phyloP scores from a whole-genome alignment of 169 alveolate genomes.

The Plasmodium gonderi region DNA sequence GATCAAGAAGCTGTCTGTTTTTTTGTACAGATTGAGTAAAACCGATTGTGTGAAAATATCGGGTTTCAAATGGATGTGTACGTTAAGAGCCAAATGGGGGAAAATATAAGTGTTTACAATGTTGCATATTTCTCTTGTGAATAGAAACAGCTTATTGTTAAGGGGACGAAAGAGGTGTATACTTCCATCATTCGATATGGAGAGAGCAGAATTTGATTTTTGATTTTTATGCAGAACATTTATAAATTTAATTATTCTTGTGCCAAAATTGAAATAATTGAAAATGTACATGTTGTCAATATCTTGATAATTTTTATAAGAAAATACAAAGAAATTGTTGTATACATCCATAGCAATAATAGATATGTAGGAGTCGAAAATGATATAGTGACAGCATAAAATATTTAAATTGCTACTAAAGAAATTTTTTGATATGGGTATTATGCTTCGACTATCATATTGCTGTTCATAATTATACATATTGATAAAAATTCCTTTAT shows the following conservation, averaged over 20 bases:
- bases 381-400: constrained; percentile 36
- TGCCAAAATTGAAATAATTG: constrained; percentile 29
- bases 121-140: constrained; percentile 18
- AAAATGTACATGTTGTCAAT: constrained; percentile 23
- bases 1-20: neutral
- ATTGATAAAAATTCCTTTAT: constrained; percentile 39
- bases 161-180: constrained; percentile 26
- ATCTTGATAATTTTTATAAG: constrained; percentile 18
- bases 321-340: constrained; percentile 16
- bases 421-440: constrained; percentile 36
- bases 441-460: constrained; percentile 60
- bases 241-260: constrained; percentile 61
- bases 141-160: neutral
- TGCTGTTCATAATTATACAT: constrained; percentile 71
- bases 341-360: constrained; percentile 66
- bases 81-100: constrained; percentile 39
- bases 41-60: constrained; percentile 38
- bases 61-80: constrained; percentile 19
- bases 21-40: constrained; percentile 18
- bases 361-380: constrained; percentile 8
- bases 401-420: constrained; percentile 35
- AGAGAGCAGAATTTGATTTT: constrained; percentile 22
- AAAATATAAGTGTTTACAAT: constrained; percentile 18
- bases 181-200: constrained; percentile 59
- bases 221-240: constrained; percentile 17